Conservation (phyloP, 2,329 filamentous ascomycete genomes). For the Colletotrichum karsti region DNA sequence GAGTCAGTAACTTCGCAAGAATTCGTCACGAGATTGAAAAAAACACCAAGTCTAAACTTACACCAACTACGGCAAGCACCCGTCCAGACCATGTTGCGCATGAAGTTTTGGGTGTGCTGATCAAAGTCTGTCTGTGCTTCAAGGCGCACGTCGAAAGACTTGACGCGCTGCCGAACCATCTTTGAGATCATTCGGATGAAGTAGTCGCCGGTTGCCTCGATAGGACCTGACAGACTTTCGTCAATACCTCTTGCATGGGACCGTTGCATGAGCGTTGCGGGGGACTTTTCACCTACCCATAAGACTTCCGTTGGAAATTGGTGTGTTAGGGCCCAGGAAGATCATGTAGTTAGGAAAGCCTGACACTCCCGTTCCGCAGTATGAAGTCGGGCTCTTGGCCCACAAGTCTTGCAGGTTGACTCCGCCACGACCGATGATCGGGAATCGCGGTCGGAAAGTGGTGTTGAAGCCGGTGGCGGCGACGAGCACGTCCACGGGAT, state of each 20-base stretch:
- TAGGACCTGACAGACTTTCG: background rate
- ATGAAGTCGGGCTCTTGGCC: background rate
- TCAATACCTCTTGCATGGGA: no score
- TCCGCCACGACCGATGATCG: background rate
- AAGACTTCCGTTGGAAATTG: background rate
- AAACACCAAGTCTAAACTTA: no score
- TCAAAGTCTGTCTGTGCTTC: background rate
- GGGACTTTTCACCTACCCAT: background rate
- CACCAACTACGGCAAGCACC: background rate
- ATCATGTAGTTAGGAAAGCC: background rate
- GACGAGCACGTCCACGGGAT: background rate
- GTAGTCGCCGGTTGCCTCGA: background rate
- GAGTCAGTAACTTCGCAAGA: background rate
- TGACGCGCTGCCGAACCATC: background rate
- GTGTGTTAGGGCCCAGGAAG: background rate
- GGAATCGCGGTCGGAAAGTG: background rate
- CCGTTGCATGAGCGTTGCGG: no score
- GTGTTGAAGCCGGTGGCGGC: background rate
- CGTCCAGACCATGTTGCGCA: background rate
- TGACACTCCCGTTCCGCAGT: background rate
- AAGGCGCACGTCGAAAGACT: background rate
- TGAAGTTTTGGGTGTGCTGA: background rate
- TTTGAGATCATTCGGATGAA: background rate
- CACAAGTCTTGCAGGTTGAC: background rate
- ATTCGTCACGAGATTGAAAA: no score